Percentiles rank a stretch among this genome's conserved stretches.
Conservation (phyloP, 139 green algal genomes). For the Klebsormidium nitens region DNA sequence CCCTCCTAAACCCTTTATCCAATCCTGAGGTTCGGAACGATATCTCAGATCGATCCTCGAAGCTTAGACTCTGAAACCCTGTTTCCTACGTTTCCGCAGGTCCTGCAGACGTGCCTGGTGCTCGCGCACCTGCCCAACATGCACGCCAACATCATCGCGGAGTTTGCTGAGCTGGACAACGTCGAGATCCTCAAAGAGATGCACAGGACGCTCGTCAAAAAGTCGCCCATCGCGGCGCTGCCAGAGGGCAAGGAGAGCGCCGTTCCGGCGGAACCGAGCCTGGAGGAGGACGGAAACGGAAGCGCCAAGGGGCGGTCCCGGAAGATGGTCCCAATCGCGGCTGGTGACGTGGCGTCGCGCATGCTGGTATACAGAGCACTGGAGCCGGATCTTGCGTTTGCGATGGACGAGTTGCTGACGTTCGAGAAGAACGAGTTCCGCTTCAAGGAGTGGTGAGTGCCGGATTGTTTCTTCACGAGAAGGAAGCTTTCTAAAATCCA, state of each 20-base stretch:
- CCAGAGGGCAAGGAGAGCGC: too few species aligned
- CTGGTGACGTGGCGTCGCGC: slow-evolving; percentile 5
- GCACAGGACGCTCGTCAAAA: slow-evolving; percentile 2
- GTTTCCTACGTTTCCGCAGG: not conserved
- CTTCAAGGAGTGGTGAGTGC: slow-evolving; percentile 19
- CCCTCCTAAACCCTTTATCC: not conserved
- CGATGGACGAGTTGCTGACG: not conserved
- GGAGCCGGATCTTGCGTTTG: not conserved
- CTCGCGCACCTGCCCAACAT: slow-evolving; percentile 2
- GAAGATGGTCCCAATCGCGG: slow-evolving; percentile 13
- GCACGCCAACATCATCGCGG: slow-evolving; percentile 12
- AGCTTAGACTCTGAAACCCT: not conserved
- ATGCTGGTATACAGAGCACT: slow-evolving; percentile 11
- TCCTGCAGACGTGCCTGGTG: slow-evolving; percentile 21
- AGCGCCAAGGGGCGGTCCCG: too few species aligned
- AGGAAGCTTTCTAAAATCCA: too few species aligned
- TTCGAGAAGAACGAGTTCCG: slow-evolving; percentile 15
- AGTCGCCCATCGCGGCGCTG: too few species aligned
- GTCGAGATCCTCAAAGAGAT: slow-evolving; percentile 7
- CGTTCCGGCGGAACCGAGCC: not conserved
- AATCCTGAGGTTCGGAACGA: not conserved
- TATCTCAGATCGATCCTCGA: not conserved
- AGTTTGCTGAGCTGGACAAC: slow-evolving; percentile 13
- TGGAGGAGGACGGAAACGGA: not conserved
- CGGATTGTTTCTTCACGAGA: too few species aligned